Evolutionary conservation across 257 asterid genomes (phyloP), one percentile per base, ranked within the genome.

Genomic region (Ophiorrhiza pumila): DNA sequence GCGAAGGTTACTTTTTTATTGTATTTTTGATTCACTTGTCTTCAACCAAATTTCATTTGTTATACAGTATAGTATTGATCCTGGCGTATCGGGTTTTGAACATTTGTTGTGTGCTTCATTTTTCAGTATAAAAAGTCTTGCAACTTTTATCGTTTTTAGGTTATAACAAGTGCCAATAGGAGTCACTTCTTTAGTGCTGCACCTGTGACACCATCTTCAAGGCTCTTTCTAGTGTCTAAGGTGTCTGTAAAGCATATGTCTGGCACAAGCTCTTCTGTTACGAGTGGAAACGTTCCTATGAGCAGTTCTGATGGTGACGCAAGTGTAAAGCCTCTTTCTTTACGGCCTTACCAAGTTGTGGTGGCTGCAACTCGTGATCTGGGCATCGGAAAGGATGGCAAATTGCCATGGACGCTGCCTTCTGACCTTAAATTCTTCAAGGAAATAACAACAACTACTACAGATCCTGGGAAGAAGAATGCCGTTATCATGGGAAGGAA

Each of bases 401-500:
- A 87, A 59, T 76, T 89, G 78, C 96, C 97, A 4, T 91, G 97
- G 97, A 84, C 71, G 76, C 79, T 91, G 81, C 94, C 94, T 6
- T 86, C 94, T 8, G 97, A 91, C 80, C 96, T 91, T 66, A 89
- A 81, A 65, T 84, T 86, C 64, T 91, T 91, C 85, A 91, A 86
- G 83, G 89, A 87, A 71, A 73, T 91, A 65, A 91, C 97, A 35
- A 10, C 72, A 61, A 74, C 71, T 35, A 91, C 97, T 43, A 72
- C 77, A 12, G 92, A 87, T 78, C 84, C 85, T 29, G 72, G 66
- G 47, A 91, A 86, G 82, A 87, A 75, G 74, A 91, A 91, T 82
- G 97, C 94, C 9, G 86, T 91, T 64, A 68, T 91, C 72, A 91
- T 91, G 97, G 97, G 97, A 43, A 87, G 96, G 83, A 91, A 89